Conservation (phyloP, 345 rosid species). For the Hibiscus mutabilis region DNA sequence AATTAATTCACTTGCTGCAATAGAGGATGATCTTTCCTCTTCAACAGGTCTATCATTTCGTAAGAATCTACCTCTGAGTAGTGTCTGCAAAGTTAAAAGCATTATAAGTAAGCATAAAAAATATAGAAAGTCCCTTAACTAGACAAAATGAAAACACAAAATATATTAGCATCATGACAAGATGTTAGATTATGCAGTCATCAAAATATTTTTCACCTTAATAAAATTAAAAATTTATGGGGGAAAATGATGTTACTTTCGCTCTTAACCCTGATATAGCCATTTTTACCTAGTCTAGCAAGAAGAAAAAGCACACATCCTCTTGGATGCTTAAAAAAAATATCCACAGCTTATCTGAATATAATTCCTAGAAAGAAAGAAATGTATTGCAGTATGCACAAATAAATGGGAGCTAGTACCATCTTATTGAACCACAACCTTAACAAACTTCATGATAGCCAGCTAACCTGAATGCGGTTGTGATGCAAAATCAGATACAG, state of each 20-base stretch:
- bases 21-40: constrained; percentile 73
- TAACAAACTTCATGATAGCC: background rate
- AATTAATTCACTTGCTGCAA: constrained; percentile 77
- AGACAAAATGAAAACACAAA: background rate
- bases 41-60: constrained; percentile 77
- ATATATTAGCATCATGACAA: background rate
- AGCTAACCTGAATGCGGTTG: constrained; percentile 83
- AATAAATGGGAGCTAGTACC: background rate
- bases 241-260: too few relatives aligned
- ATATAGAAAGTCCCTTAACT: background rate
- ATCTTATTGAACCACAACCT: background rate
- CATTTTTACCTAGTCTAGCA: too few relatives aligned
- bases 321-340: background rate
- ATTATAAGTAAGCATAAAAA: background rate
- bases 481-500: constrained; percentile 99
- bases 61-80: constrained; percentile 94
- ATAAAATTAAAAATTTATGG: too few relatives aligned
- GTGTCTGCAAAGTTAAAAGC: constrained; percentile 37
- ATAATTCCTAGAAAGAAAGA: background rate
- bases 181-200: background rate
- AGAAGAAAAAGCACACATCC: too few relatives aligned
- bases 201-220: background rate
- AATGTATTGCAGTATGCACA: background rate
- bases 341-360: background rate
- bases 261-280: too few relatives aligned